Base-by-base conservation (phyloP, 495 filamentous ascomycete genomes). In the Entonaema liquescens region DNA sequence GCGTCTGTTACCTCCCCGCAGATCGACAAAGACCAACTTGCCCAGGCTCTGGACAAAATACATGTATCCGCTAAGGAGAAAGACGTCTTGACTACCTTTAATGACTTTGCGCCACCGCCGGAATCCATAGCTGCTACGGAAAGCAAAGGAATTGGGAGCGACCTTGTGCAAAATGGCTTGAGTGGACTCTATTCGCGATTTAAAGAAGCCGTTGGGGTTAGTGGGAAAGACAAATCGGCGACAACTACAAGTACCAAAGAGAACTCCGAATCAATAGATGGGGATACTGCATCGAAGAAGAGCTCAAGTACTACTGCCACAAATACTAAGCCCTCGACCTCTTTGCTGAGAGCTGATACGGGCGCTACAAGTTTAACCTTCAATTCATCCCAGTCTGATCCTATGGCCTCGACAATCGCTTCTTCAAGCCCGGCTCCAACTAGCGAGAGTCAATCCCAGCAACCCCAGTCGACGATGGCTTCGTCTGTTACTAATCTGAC, bases 151-250 rank as follows among this genome's bases (percentile, higher is more conserved):
- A 81, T 91, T 21, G 83, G 90, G 15, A 88, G 88, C 15, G 93
- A 95, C 54, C 77, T 93, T 3, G 83, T 90, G 5, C 92, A 94
- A 57, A 90, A 93, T 74, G 93, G 94, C 1, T 78, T 98, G 33
- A 96, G 91, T 75, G 93, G 93, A 1, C 76, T 98, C 15, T 97
- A 97, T 77, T 94, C 84, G 81, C 88, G 92, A 17, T 84, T 97
- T 74, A 88, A 88, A 77, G 92, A 90, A 35, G 93, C 89, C 0
- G 93, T 97, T 33, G 89, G 89, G 1, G 91, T 74, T 15, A 80
- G 84, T 36, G 87, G 86, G 56, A 91, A 89, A 72, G 87, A 90
- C 63, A 85, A 88, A 60, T 75, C 81, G 8, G 79, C 71, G 1
- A 50, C 38, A 42, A 31, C 49, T 19, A 21, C 31, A 15, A 19